Conservation (phyloP, 1,284 basidiomycete species). For the Ceratobasidium sp. region DNA sequence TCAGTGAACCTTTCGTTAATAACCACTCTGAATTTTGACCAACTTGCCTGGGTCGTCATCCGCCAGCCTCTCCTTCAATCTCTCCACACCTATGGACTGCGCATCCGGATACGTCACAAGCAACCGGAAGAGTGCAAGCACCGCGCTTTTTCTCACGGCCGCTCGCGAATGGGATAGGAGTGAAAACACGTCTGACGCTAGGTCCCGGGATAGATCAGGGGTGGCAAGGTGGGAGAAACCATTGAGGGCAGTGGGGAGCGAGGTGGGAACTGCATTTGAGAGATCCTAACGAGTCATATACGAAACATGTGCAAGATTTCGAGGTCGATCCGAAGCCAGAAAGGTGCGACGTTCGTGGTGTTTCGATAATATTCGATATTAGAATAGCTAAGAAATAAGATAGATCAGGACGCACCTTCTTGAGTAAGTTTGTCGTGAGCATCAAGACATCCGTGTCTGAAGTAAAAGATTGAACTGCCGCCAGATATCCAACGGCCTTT, state of each 20-base stretch:
- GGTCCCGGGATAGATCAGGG: constrained; percentile 87
- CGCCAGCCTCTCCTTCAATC: constrained; percentile 86
- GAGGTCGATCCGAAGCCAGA: constrained; percentile 3
- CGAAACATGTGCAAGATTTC: background rate
- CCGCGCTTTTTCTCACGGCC: constrained; percentile 88
- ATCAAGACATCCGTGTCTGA: constrained; percentile 97
- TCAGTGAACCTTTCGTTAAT: constrained; percentile 14
- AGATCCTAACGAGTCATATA: constrained; percentile 72
- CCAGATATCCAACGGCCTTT: constrained; percentile 97
- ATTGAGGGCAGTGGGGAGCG: constrained; percentile 86
- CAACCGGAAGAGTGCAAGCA: constrained; percentile 84
- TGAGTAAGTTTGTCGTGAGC: constrained; percentile 96
- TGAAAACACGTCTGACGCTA: constrained; percentile 86
- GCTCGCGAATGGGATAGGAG: constrained; percentile 94
- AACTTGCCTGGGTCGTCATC: constrained; percentile 82
- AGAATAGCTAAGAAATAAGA: constrained; percentile 17
- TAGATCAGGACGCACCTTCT: constrained; percentile 78
- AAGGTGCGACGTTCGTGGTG: constrained; percentile 45
- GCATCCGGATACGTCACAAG: constrained; percentile 85
- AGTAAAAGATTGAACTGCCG: constrained; percentile 91
- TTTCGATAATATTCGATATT: background rate
- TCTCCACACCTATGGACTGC: constrained; percentile 71
- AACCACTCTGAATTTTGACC: constrained; percentile 10
- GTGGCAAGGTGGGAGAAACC: constrained; percentile 92
- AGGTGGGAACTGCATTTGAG: constrained; percentile 74